Evolutionary conservation across 2,329 filamentous ascomycete species (phyloP), one percentile per base, ranked within the genome.

Genomic region (Aspergillus thermomutatus): DNA sequence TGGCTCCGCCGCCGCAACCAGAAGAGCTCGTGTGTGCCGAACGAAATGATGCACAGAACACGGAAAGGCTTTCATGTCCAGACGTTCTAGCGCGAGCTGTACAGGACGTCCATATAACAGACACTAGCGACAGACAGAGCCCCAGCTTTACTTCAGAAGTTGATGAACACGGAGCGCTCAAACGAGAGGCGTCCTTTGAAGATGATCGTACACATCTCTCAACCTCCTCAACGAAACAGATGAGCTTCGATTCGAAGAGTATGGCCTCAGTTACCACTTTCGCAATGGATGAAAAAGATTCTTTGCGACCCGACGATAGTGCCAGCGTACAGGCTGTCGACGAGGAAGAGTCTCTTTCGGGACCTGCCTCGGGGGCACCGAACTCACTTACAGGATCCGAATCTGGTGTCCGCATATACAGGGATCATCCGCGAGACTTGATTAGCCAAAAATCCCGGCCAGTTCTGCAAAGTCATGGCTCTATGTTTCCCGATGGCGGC

Each of bases 251-350:
- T 72, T 92, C 90, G 50, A 97, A 97, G 77, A 97, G 92, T 72
- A 90, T 95, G 66, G 91, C 91, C 4, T 97, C 93, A 26, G 91
- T 91, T 17, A 96, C 91, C 4, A 97, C 93, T 0, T 97, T 96
- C 76, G 92, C 91, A n/a, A 80, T 97, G 70, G 93, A 97, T 68
- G 93, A 97, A 75, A 97, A 97, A 72, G 93, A 97, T 72, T 97
- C 92, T 5, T 81, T 97, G 53, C 88, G 92, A 11, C 93, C 93
- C 8, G 93, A 97, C 75, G 93, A 97, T 70, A 97, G 93, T 73
- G 93, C 93, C 34, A 97, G 92, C 71, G 89, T 96, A 17, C 91
- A 95, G 73, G 90, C 90, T 6, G 87, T 88, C 11, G 92, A 97
- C 63, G 93, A 97, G 66, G 93, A 97, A 66, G 92, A 97, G 70